phyloP scores from a whole-genome alignment of 129 eudicot genomes.

The Flaveria robusta region DNA sequence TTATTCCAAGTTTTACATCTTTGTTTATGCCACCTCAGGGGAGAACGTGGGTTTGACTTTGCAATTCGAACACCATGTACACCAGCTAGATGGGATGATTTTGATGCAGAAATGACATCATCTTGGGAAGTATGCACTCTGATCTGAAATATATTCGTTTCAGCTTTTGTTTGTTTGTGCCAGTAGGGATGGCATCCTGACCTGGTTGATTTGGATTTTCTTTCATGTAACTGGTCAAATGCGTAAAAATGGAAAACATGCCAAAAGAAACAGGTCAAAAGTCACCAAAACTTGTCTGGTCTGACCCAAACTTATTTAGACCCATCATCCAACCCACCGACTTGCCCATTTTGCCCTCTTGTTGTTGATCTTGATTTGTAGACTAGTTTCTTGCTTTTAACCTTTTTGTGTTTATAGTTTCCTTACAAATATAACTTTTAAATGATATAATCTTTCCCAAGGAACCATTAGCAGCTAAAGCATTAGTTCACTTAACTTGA shows the following conservation, averaged over 20 bases:
- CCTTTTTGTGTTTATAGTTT: background rate
- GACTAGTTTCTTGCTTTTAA: conserved; percentile 1
- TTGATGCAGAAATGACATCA: conserved; percentile 78
- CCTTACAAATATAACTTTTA: background rate
- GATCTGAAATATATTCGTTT: background rate
- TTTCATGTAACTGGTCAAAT: background rate
- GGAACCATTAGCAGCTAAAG: background rate
- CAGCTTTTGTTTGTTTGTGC: background rate
- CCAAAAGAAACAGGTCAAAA: background rate
- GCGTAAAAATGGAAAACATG: background rate
- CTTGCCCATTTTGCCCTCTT: background rate
- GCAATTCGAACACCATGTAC: conserved; percentile 86
- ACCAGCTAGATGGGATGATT: conserved; percentile 92
- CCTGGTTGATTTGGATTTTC: background rate
- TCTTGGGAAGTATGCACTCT: conserved; percentile 85
- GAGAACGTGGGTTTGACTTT: conserved; percentile 78
- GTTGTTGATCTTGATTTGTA: conserved; percentile 2
- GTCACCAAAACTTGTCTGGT: background rate
- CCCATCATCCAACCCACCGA: background rate
- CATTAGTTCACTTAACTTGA: background rate
- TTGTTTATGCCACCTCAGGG: conserved; percentile 48
- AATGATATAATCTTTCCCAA: background rate
- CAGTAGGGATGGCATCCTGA: background rate
- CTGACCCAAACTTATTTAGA: background rate
- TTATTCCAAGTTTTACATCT: background rate